Evolutionary conservation across 1,284 basidiomycete species (phyloP), one percentile per base, ranked within the genome.

Genomic region (Leccinum pachyderme): DNA sequence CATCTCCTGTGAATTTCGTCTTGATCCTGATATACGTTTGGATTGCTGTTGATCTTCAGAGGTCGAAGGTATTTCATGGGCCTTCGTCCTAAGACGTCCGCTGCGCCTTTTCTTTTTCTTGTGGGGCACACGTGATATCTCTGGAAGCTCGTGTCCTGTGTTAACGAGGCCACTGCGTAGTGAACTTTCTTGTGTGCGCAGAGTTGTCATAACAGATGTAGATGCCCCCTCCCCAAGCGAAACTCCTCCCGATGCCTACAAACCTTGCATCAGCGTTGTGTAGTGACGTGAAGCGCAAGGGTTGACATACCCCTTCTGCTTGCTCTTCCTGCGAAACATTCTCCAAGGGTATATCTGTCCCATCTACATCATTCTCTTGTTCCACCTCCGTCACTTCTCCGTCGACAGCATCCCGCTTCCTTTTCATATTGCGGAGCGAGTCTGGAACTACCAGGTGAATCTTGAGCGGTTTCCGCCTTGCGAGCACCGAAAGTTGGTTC

Each of bases 401-500:
- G 7, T 49, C 51, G 2, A 28, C 32, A 31, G n/a, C 28, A 45
- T 31, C 28, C 24, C 57, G 44, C 29, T 66, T 69, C 53, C 68
- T 50, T 49, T 68, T 71, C 55, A 47, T 8, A 2, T 49, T 29
- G 6, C 37, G 53, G 48, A 49, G 24, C 3, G 25, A 12, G 9
- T 32, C 55, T 5, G 63, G 55, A 15, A 58, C 3, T 28, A 25
- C 58, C 4, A 59, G 11, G 3, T 13, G 31, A n/a, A 57, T 58
- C 50, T 37, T 61, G 2, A 53, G 27, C 18, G 57, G 52, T 1
- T 32, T 35, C 15, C 59, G 55, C 43, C 58, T 56, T 12, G 70
- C 65, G 2, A 71, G 54, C 22, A 47, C 0, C 13, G 22, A 25
- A 2, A 68, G 46, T 33, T 72, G 59, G 0, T 51, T 47, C 47